These are phyloP conservation scores for Leishmania lainsoni DNA, from an alignment of 208 protist genomes.

Conservation along the genomic window DNA sequence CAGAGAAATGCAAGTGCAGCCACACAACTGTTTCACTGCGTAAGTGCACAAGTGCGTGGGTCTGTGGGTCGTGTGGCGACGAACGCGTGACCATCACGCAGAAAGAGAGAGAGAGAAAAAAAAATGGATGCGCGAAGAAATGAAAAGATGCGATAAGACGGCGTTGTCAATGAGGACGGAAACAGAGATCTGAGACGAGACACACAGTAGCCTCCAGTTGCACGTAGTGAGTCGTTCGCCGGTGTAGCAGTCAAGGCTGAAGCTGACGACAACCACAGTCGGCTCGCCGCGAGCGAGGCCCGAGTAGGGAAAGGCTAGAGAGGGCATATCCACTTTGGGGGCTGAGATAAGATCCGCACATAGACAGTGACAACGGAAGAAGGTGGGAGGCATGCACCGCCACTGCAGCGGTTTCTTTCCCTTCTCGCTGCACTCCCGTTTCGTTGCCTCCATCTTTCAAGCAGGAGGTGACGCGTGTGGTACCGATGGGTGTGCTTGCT, in stretches of 20 bases:
- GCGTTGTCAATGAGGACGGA: neutral
- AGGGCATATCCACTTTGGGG: neutral
- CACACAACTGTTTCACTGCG: conserved; percentile 1
- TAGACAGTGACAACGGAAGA: neutral
- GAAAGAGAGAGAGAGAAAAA: neutral
- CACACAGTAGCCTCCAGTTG: neutral
- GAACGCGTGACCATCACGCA: neutral
- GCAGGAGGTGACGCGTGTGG: neutral
- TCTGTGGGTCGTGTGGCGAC: neutral
- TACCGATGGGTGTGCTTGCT: neutral
- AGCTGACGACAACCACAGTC: neutral
- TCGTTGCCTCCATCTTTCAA: neutral
- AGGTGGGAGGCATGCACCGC: neutral
- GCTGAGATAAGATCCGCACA: neutral
- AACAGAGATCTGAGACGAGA: neutral
- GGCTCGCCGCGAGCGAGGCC: neutral
- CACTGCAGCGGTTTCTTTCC: neutral
- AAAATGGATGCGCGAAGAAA: neutral
- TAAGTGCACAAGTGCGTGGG: neutral
- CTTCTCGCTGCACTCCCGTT: neutral
- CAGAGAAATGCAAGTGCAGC: conserved; percentile 17
- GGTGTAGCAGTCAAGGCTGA: neutral
- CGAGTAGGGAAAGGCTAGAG: neutral
- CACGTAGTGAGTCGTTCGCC: neutral
- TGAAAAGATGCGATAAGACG: neutral